Evolutionary conservation across 768 basidiomycete species (phyloP), one percentile per base, ranked within the genome.

Genomic region (Aureoboletus auriporus): DNA sequence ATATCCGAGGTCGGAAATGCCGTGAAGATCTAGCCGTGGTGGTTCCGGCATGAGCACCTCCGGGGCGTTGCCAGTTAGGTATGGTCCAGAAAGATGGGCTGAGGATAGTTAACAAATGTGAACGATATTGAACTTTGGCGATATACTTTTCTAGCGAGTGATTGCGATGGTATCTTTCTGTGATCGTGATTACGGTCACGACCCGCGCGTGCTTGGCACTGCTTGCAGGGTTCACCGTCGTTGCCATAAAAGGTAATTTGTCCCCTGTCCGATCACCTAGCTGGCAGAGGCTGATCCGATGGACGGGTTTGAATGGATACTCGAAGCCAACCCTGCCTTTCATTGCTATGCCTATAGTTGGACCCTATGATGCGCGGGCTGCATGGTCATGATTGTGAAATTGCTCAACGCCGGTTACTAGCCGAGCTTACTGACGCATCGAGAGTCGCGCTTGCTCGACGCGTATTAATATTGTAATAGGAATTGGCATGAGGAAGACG

Each of bases 331-430:
- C 39, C 35, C 28, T 48, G 29, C n/a, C 42, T 41, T 42, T 54
- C 49, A 45, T 53, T 46, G 20, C 43, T 41, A 39, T 34, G 17
- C 17, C 43, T 41, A 30, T 35, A 47, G 56, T 13, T 44, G 33
- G 47, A 52, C 60, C 60, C 56, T 56, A 48, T 55, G 46, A 53
- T 45, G 44, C 20, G 43, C 33, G 47, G n/a, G n/a, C 30, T 5
- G 13, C 12, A 31, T 30, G 41, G 8, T 31, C 8, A 23, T 23
- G 20, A 23, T n/a, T 23, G 20, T 23, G 20, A 23, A 23, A 23
- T 23, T 23, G 20, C 20, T 23, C 20, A 23, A 23, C 20, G 20
- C 20, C 20, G 20, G 14, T 14, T 20, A 34, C 14, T 20, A 58
- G 41, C 43, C 52, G 43, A 52, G 30, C 14, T 38, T 34, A 37